Percentiles rank a stretch among this genome's conserved stretches.
These are phyloP conservation scores for Hypoxylon sp. DNA, from an alignment of 2,329 filamentous ascomycete genomes.

Conservation along the genomic window DNA sequence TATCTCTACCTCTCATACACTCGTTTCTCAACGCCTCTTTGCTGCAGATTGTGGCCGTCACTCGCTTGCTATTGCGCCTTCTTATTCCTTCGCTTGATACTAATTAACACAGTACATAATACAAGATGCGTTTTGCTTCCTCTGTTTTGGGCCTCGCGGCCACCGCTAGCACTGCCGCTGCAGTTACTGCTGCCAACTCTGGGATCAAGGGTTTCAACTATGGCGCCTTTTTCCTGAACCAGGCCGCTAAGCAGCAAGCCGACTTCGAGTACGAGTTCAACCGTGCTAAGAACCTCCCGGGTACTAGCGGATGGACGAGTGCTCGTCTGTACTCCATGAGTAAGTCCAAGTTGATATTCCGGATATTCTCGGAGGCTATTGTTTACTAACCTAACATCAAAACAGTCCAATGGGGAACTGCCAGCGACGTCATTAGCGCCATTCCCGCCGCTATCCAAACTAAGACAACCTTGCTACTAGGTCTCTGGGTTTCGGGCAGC, in stretches of 20 bases:
- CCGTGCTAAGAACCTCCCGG: constrained; percentile 51
- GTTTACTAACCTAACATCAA: constrained; percentile 28
- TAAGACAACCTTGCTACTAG: constrained; percentile 66
- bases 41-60: constrained; percentile 39
- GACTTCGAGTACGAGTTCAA: constrained; percentile 56
- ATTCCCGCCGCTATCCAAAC: constrained; percentile 72
- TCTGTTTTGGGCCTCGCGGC: constrained; percentile 49
- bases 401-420: constrained; percentile 54
- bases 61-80: constrained; percentile 28
- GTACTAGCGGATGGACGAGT: constrained; percentile 53
- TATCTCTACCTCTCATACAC: constrained; percentile 27
- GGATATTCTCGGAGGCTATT: not conserved
- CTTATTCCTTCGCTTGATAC: constrained; percentile 24
- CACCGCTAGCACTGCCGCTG: constrained; percentile 44
- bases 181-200: constrained; percentile 47
- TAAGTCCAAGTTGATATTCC: constrained; percentile 34
- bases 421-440: constrained; percentile 74
- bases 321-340: constrained; percentile 55
- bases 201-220: constrained; percentile 56
- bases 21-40: constrained; percentile 31
- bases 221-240: constrained; percentile 55
- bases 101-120: constrained; percentile 38
- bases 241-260: constrained; percentile 51
- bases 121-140: constrained; percentile 52
- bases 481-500: constrained; percentile 63